Percentiles rank a stretch among this genome's conserved stretches.
Conservation (phyloP, 2,329 filamentous ascomycete species). For the Albifimbria verrucaria region DNA sequence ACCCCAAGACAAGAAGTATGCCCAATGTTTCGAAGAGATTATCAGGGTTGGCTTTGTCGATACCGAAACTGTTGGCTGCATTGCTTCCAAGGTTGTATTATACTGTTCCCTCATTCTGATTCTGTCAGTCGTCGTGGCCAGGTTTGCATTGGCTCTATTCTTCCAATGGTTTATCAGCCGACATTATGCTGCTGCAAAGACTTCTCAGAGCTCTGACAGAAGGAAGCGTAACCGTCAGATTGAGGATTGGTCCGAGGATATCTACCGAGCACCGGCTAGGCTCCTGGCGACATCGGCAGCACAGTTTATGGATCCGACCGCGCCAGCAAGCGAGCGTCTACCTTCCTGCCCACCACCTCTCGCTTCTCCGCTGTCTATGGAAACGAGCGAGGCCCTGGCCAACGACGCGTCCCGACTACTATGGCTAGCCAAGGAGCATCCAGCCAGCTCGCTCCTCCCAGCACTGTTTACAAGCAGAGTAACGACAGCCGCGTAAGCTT, state of each 20-base stretch:
- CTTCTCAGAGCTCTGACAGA: slow-evolving; percentile 74
- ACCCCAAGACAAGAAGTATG: slow-evolving; percentile 72
- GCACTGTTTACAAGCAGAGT: slow-evolving; percentile 66
- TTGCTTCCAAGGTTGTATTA: slow-evolving; percentile 93
- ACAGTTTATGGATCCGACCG: slow-evolving; percentile 64
- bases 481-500: slow-evolving; percentile 65
- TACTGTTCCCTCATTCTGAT: slow-evolving; percentile 93
- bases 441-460: slow-evolving; percentile 67
- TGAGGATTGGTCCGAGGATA: slow-evolving; percentile 96
- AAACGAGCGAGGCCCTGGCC: slow-evolving; percentile 56
- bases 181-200: slow-evolving; percentile 80
- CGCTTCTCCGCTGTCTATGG: slow-evolving; percentile 91
- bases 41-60: slow-evolving; percentile 96
- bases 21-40: slow-evolving; percentile 85
- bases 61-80: slow-evolving; percentile 94
- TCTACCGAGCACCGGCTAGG: slow-evolving; percentile 85
- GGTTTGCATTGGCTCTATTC: slow-evolving; percentile 82
- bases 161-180: slow-evolving; percentile 97
- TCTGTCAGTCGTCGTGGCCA: slow-evolving; percentile 78
- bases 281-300: slow-evolving; percentile 72
- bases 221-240: slow-evolving; percentile 90
- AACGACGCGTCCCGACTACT: slow-evolving; percentile 69
- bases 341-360: slow-evolving; percentile 87
- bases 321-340: slow-evolving; percentile 74
- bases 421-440: slow-evolving; percentile 89